Evolutionary conservation across 2,329 filamentous ascomycete species (phyloP), one percentile per base, ranked within the genome.

Genomic region (Aspergillus fumigatus): DNA sequence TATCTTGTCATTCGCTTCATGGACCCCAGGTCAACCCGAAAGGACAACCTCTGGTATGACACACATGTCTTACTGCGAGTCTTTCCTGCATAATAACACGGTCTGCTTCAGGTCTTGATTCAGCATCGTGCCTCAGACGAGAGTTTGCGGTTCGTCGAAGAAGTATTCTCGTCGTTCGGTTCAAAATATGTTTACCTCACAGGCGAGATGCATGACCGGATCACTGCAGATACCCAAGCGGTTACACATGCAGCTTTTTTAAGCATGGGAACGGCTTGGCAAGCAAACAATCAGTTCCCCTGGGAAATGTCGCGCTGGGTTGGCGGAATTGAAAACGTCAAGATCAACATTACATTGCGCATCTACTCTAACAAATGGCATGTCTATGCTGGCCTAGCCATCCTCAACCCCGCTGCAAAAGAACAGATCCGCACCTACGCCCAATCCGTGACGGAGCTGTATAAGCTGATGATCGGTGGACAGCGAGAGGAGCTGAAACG

Each of bases 301-400:
- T 99, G 94, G 94, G 93, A 97, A 68, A 86, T 93, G 49, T 86
- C 87, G n/a, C 91, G 94, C 61, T 99, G 97, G 75, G 86, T 97
- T 3, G 94, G 94, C 57, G 95, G 94, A 52, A 96, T 99, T 68
- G 94, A 99, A 75, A 99, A 99, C 73, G 93, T 97, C 67, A 99
- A 99, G 79, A 96, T 97, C 79, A 99, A 99, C 77, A 87, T 97
- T 65, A 97, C 92, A 65, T 80, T 99, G 63, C 92, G 94, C 66
- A 97, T 99, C 77, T 99, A 97, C 79, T 88, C 88, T 58, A 96
- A 97, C 75, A 99, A 97, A 75, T 99, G 95, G 95, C 95, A 99
- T 78, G 94, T 99, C 56, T 99, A 99, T 74, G 94, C 94, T 21
- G 94, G 94, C 0, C 87, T 99, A 8, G 94, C 95, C 10, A 99